Percentiles rank a stretch among this genome's conserved stretches.
These are phyloP conservation scores for Fusarium anguioides DNA, from an alignment of 2,329 filamentous ascomycete species.

Conservation along the genomic window DNA sequence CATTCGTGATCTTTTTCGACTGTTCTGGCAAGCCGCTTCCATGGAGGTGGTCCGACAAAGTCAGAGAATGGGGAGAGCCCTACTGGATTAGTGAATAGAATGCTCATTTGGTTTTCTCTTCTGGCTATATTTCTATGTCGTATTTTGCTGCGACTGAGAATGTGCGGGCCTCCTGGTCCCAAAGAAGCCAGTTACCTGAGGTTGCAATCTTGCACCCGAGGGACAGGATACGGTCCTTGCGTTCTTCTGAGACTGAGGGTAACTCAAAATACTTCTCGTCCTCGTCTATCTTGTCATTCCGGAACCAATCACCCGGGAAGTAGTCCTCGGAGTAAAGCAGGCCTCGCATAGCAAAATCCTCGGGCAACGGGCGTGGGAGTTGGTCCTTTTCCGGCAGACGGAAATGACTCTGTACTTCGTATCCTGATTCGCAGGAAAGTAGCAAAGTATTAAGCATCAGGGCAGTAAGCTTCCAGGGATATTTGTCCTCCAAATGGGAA, in stretches of 20 bases:
- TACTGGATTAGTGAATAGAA: not conserved
- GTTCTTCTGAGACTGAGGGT: conserved; percentile 66
- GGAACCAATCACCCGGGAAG: conserved; percentile 70
- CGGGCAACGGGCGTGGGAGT: conserved; percentile 68
- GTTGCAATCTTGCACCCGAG: conserved; percentile 62
- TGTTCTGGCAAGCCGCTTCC: not conserved
- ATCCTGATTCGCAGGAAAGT: conserved; percentile 42
- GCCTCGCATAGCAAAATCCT: conserved; percentile 75
- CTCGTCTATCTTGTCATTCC: conserved; percentile 69
- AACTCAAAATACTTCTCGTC: conserved; percentile 74
- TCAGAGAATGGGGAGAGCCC: not conserved
- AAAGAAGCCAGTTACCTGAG: conserved; percentile 58
- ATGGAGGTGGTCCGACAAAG: too few relatives aligned
- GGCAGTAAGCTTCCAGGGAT: conserved; percentile 64
- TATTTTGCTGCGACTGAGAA: conserved; percentile 56
- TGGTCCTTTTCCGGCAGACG: conserved; percentile 57
- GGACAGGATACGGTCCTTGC: conserved; percentile 70
- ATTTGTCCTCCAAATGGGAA: conserved; percentile 54
- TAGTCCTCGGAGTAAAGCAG: conserved; percentile 70
- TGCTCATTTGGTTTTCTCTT: not conserved
- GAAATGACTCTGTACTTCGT: conserved; percentile 59
- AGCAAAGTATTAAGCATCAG: conserved; percentile 54
- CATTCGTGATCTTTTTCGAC: not conserved
- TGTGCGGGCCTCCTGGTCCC: conserved; percentile 50
- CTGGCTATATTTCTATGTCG: conserved; percentile 36